phyloP scores from a whole-genome alignment of 768 basidiomycete genomes.

The Serendipita sp. region DNA sequence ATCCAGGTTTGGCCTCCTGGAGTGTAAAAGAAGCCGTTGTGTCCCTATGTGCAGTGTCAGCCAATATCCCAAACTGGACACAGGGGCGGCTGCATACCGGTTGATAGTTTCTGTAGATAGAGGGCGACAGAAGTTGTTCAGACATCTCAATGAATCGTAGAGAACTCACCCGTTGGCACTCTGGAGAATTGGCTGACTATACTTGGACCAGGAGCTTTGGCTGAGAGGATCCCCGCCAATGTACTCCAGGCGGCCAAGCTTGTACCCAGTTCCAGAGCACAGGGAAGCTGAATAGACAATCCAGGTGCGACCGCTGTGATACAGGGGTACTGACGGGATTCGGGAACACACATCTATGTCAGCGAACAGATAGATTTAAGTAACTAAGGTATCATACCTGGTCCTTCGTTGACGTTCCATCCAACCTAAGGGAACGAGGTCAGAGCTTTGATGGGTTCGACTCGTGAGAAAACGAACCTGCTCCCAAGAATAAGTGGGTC shows the following conservation, averaged over 20 bases:
- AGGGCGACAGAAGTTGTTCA: no score
- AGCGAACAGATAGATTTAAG: not conserved
- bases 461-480: no score
- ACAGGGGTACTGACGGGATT: not conserved
- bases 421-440: not conserved
- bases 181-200: not conserved
- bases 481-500: no score
- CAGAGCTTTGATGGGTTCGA: not conserved
- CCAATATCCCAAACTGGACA: not conserved
- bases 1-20: constrained; percentile 2
- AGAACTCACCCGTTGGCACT: not conserved
- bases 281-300: constrained; percentile 7
- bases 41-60: constrained; percentile 8
- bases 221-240: constrained; percentile 7
- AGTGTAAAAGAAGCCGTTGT: constrained; percentile 10
- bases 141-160: not conserved
- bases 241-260: constrained; percentile 6
- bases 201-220: constrained; percentile 6
- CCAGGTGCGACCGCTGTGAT: constrained; percentile 6
- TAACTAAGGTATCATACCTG: not conserved
- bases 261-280: constrained; percentile 6
- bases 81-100: not conserved
- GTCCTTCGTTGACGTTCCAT: constrained; percentile 7
- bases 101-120: no score
- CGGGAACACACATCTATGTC: not conserved